Percentiles rank a stretch among this genome's conserved stretches.
Evolutionary conservation across 2,329 filamentous ascomycete species (phyloP).

Genomic region (Penicillium janthinellum): DNA sequence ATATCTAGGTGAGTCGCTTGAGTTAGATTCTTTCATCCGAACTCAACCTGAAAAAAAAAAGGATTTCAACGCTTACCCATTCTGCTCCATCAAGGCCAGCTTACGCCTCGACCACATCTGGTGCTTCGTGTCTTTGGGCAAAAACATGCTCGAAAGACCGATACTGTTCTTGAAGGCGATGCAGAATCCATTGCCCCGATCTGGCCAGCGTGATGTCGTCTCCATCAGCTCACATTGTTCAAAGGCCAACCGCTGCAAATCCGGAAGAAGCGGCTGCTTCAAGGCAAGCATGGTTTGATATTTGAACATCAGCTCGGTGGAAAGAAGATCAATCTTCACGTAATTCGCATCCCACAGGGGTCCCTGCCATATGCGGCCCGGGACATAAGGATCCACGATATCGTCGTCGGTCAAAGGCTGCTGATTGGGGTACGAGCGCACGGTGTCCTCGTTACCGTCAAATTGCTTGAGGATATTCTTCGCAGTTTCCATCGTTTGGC

Average conservation of each 20-base stretch:
- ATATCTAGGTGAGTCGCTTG: slow-evolving; percentile 61
- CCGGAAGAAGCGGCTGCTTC: slow-evolving; percentile 53
- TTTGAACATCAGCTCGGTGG: slow-evolving; percentile 77
- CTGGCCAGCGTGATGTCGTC: slow-evolving; percentile 71
- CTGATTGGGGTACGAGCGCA: slow-evolving; percentile 63
- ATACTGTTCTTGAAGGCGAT: slow-evolving; percentile 75
- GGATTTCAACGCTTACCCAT: slow-evolving; percentile 64
- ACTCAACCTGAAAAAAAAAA: background rate
- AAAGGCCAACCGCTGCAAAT: slow-evolving; percentile 65
- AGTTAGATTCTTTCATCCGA: slow-evolving; percentile 3
- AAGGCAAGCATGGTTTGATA: slow-evolving; percentile 67
- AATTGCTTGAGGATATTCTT: slow-evolving; percentile 62
- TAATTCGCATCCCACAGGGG: slow-evolving; percentile 75
- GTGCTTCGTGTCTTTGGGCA: slow-evolving; percentile 73
- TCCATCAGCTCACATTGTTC: slow-evolving; percentile 78
- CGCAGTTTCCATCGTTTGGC: slow-evolving; percentile 44
- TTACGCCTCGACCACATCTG: slow-evolving; percentile 78
- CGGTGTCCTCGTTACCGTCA: slow-evolving; percentile 61
- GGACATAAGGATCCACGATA: slow-evolving; percentile 72
- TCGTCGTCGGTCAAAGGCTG: slow-evolving; percentile 60
- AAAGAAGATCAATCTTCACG: slow-evolving; percentile 74
- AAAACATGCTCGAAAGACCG: slow-evolving; percentile 73
- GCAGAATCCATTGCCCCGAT: slow-evolving; percentile 68
- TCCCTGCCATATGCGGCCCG: slow-evolving; percentile 68
- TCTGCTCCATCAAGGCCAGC: slow-evolving; percentile 74